A percentile compares a stretch with the other conserved stretches of the same genome.
Conservation (phyloP, 2,329 filamentous ascomycete genomes). For the Colletotrichum sidae region DNA sequence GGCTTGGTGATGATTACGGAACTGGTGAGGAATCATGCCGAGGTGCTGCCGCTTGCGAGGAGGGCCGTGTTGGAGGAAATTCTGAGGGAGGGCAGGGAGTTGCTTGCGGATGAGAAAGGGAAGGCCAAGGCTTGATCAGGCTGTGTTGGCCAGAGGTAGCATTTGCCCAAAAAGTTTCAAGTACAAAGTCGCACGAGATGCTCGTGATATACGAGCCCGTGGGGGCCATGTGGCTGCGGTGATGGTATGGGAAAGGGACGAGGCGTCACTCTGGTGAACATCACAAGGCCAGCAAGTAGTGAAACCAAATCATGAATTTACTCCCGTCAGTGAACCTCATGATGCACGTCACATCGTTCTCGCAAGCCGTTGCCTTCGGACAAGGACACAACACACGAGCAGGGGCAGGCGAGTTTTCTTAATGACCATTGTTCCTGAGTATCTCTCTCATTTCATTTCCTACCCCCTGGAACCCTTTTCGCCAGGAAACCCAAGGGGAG, state of each 20-base stretch:
- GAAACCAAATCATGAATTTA: conserved; percentile 32
- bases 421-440: conserved; percentile 37
- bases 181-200: too few species aligned
- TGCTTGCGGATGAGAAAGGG: conserved; percentile 49
- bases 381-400: conserved; percentile 15
- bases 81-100: conserved; percentile 61
- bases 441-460: conserved; percentile 33
- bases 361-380: conserved; percentile 5
- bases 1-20: conserved; percentile 69
- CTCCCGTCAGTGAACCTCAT: conserved; percentile 27
- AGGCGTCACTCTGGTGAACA: background rate
- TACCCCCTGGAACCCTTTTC: conserved; percentile 16
- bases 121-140: conserved; percentile 21
- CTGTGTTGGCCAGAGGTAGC: too few species aligned
- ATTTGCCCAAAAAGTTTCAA: too few species aligned
- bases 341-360: conserved; percentile 36
- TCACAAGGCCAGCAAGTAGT: background rate
- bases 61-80: conserved; percentile 59
- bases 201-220: too few species aligned
- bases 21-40: conserved; percentile 58
- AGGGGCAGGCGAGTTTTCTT: conserved; percentile 38
- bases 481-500: conserved; percentile 29
- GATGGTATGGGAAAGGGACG: too few species aligned
- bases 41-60: conserved; percentile 53
- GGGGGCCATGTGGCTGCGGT: too few species aligned